A percentile compares a stretch with the other conserved stretches of the same genome.
phyloP scores from a whole-genome alignment of 352 stramenopile species.

The Nothophytophthora sp. region DNA sequence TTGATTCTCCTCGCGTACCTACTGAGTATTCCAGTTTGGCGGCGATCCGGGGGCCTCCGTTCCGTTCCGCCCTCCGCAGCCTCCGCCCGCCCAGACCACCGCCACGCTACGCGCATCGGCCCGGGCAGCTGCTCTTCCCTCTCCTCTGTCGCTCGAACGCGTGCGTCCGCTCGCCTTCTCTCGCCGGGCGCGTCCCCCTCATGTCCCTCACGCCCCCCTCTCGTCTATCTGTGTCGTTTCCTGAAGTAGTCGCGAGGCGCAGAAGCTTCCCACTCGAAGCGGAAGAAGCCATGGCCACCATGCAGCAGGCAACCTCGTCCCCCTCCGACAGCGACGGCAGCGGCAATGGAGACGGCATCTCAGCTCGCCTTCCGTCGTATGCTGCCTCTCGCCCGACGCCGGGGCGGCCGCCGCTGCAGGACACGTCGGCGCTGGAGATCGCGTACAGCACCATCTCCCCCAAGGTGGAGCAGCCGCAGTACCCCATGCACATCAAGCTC shows the following conservation, averaged over 20 bases:
- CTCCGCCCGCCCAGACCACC: slow-evolving; percentile 2
- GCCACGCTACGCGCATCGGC: slow-evolving; percentile 6
- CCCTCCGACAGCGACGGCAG: slow-evolving; percentile 2
- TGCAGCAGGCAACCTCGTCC: slow-evolving; percentile 15
- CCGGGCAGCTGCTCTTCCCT: background rate
- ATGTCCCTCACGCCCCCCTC: no score
- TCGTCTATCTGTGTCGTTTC: no score
- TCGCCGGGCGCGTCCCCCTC: no score
- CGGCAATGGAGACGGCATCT: slow-evolving; percentile 3
- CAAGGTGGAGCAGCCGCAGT: slow-evolving; percentile 56
- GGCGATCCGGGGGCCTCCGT: slow-evolving; percentile 8
- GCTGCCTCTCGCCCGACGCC: slow-evolving; percentile 5
- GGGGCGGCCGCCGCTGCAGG: slow-evolving; percentile 24
- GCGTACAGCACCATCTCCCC: slow-evolving; percentile 81
- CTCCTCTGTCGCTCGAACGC: background rate
- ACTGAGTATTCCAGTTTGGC: background rate
- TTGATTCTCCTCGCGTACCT: slow-evolving; percentile 7
- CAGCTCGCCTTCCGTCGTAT: slow-evolving; percentile 3
- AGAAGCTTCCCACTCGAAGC: background rate
- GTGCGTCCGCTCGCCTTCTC: no score
- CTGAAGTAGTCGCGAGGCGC: no score
- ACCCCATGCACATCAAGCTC: slow-evolving; percentile 84
- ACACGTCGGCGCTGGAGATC: slow-evolving; percentile 62
- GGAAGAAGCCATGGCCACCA: slow-evolving; percentile 16
- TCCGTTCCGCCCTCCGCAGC: slow-evolving; percentile 22